A percentile compares a stretch with the other conserved stretches of the same genome.
phyloP scores from a whole-genome alignment of 805 yeast species.

The Tetrapisispora namnaoensis region DNA sequence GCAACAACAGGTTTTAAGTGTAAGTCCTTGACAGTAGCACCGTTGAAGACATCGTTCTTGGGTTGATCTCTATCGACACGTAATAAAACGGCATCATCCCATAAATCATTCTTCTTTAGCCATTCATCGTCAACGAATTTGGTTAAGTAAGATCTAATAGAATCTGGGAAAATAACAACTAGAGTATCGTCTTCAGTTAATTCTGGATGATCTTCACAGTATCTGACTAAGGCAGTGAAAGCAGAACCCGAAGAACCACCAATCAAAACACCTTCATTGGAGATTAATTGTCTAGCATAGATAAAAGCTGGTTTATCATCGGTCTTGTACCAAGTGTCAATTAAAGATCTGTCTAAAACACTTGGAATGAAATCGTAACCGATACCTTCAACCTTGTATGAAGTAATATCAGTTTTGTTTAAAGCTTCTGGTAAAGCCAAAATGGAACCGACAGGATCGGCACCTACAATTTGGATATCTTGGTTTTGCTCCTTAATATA shows the following conservation, averaged over 20 bases:
- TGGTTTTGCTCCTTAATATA: conserved; percentile 65
- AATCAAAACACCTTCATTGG: conserved; percentile 77
- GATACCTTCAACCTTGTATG: conserved; percentile 80
- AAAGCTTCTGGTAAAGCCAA: conserved; percentile 69
- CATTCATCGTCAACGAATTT: conserved; percentile 88
- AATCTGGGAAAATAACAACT: conserved; percentile 79
- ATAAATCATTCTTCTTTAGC: conserved; percentile 71
- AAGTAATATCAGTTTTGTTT: conserved; percentile 42
- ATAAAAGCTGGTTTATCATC: conserved; percentile 73
- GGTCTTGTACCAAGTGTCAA: conserved; percentile 79
- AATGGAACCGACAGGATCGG: conserved; percentile 83
- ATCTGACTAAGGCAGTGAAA: conserved; percentile 64
- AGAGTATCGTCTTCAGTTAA: conserved; percentile 64
- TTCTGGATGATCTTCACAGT: conserved; percentile 47
- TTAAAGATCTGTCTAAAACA: conserved; percentile 53
- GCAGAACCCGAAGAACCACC: conserved; percentile 91
- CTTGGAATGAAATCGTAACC: conserved; percentile 86
- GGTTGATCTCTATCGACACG: conserved; percentile 22
- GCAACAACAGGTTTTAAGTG: conserved; percentile 74
- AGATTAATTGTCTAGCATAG: conserved; percentile 70
- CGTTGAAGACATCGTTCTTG: conserved; percentile 34
- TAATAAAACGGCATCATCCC: conserved; percentile 41
- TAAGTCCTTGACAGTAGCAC: conserved; percentile 57
- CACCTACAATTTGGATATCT: conserved; percentile 56
- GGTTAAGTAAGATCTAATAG: conserved; percentile 76